These are phyloP conservation scores for Rhododendron mucronatum DNA, from an alignment of 148 eudicot species.

Conservation along the genomic window DNA sequence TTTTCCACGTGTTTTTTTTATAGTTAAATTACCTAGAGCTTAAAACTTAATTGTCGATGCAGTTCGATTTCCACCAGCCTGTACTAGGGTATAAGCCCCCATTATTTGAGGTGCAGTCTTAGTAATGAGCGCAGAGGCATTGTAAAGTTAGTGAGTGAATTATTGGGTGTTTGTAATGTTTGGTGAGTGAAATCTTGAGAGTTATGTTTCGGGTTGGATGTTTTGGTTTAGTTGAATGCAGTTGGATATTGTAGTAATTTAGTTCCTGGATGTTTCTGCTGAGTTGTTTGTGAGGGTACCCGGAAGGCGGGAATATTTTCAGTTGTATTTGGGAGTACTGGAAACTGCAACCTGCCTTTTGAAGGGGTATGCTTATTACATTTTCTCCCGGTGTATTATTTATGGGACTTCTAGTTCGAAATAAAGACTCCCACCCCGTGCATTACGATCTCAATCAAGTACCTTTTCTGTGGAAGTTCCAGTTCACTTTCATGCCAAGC, in stretches of 20 bases:
- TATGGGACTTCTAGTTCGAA: not conserved
- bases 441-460: not conserved
- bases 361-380: not conserved
- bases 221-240: not conserved
- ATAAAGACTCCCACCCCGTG: not conserved
- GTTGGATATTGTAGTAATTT: not conserved
- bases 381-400: not conserved
- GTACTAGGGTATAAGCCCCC: not conserved
- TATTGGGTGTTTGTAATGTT: not conserved
- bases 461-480: not conserved
- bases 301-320: not conserved
- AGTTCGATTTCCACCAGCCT: not conserved
- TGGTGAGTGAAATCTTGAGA: not conserved
- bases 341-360: not conserved
- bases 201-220: not conserved
- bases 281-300: not conserved
- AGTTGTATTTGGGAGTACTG: not conserved
- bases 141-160: not conserved
- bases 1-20: not conserved
- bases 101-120: not conserved
- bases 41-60: not conserved
- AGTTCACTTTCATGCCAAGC: not conserved
- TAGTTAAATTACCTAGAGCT: not conserved
- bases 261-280: not conserved
- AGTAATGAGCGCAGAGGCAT: not conserved